Percentiles rank a stretch among this genome's conserved stretches.
Conservation (phyloP, 108 stramenopile species). For the Stephanodiscus triporus region DNA sequence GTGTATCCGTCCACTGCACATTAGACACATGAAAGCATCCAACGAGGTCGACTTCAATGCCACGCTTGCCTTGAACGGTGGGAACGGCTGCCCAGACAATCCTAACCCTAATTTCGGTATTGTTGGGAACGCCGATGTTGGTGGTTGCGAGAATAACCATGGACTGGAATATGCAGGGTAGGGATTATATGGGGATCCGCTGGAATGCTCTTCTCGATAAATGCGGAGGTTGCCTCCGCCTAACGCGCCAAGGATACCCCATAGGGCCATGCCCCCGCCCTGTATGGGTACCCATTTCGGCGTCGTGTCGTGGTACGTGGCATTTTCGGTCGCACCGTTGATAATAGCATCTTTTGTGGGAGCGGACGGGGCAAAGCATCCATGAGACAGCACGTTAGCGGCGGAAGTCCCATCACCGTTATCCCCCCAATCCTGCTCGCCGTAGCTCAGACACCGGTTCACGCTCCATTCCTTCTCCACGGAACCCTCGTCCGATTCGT, state of each 20-base stretch:
- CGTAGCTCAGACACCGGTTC: not conserved
- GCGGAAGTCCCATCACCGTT: not conserved
- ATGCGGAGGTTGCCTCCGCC: constrained; percentile 74
- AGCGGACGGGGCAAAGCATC: not conserved
- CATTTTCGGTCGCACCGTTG: constrained; percentile 14
- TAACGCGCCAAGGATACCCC: constrained; percentile 51
- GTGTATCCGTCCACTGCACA: constrained; percentile 63
- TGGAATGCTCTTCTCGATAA: constrained; percentile 62
- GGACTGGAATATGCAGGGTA: not conserved
- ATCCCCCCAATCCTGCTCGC: not conserved
- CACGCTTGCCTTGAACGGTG: constrained; percentile 70
- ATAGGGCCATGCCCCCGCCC: constrained; percentile 56
- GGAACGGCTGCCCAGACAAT: constrained; percentile 58
- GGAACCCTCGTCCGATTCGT: constrained; percentile 9
- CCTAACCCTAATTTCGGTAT: constrained; percentile 40
- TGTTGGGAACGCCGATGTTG: constrained; percentile 12
- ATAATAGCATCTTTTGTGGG: not conserved
- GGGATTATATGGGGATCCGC: not conserved
- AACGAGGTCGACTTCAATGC: constrained; percentile 70
- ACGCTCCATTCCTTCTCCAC: not conserved
- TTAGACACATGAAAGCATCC: constrained; percentile 87
- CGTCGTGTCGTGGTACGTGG: constrained; percentile 23
- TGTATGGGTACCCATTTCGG: constrained; percentile 77
- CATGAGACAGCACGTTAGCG: not conserved
- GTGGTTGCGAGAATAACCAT: constrained; percentile 9